phyloP scores from a whole-genome alignment of 768 basidiomycete species.

The Mycena amicta region DNA sequence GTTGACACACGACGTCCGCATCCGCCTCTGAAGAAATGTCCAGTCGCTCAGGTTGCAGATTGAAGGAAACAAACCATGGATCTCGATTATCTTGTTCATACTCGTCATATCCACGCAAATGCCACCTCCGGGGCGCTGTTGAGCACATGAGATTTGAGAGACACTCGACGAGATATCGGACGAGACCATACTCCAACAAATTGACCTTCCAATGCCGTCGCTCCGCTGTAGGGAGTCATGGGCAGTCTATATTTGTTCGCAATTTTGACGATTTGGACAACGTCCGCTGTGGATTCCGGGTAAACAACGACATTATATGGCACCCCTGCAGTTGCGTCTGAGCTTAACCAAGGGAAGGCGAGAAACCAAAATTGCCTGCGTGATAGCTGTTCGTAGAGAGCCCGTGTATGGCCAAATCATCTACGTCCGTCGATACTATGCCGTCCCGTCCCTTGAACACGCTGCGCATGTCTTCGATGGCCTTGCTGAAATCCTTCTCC shows the following conservation, averaged over 20 bases:
- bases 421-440: conserved; percentile 51
- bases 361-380: conserved; percentile 40
- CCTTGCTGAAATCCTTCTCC: conserved; percentile 51
- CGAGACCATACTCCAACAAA: conserved; percentile 60
- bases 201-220: conserved; percentile 82
- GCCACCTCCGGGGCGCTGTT: conserved; percentile 52
- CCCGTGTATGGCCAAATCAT: conserved; percentile 57
- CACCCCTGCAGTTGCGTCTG: conserved; percentile 31
- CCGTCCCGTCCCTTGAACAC: conserved; percentile 38
- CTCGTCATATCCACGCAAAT: conserved; percentile 79
- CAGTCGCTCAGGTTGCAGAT: background rate
- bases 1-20: conserved; percentile 73
- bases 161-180: no score
- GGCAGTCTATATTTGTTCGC: conserved; percentile 79
- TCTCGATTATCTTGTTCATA: conserved; percentile 79
- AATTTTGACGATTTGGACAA: conserved; percentile 74
- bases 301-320: conserved; percentile 65
- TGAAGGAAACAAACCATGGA: conserved; percentile 60
- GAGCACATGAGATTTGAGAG: background rate
- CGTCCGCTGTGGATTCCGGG: conserved; percentile 75
- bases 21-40: conserved; percentile 54
- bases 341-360: background rate
- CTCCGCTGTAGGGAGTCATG: conserved; percentile 77
- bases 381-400: conserved; percentile 55
- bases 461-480: conserved; percentile 51